Base-by-base conservation (phyloP, 371 early-diverging fungal species). In the Mortierella sp. region DNA sequence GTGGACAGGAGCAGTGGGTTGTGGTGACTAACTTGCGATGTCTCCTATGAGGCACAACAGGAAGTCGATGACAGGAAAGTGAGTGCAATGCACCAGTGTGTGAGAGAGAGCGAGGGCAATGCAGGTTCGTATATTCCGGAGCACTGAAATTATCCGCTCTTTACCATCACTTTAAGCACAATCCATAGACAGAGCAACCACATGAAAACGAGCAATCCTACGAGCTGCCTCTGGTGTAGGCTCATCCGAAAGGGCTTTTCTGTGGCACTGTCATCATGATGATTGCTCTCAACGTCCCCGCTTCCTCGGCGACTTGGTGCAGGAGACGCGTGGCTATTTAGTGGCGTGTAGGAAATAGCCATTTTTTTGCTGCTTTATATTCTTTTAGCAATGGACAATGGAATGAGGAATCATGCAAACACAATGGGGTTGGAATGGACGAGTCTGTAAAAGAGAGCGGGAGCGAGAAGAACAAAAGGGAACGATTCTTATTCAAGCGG, bases 151-250 rank as follows among this genome's bases (percentile, higher is more conserved):
- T 54, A 34, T 50, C 34, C 58, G 34, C 26, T 23, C 30, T 30
- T 31, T 68, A 71, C 65, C 72, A 71, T 57, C 19, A 64, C 17
- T 31, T 64, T 64, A 17, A 71, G 56, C 0, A 50, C 39, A 6
- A 64, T 17, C 54, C 56, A 71, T 46, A 71, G 56, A n/a, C 59
- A 64, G n/a, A 44, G 3, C 2, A 64, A 31, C 59, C 72, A 64
- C 48, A 50, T 2, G 27, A 64, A 71, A 28, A 60, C 19, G 19
- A 64, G 27, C 30, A 71, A 12, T 6, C 60, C 72, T 0, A 54
- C 42, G 30, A 60, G 56, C 34, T 71, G 72, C 5, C 64, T 59
- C n/a, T 71, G 59, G 11, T 41, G 50, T 9, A 60, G 17, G 4
- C 55, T 60, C 50, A 59, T 32, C 26, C 34, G 50, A 30, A 49